A percentile compares a stretch with the other conserved stretches of the same genome.
Evolutionary conservation across 2,329 filamentous ascomycete species (phyloP).

Genomic region (Colletotrichum chlorophyti): DNA sequence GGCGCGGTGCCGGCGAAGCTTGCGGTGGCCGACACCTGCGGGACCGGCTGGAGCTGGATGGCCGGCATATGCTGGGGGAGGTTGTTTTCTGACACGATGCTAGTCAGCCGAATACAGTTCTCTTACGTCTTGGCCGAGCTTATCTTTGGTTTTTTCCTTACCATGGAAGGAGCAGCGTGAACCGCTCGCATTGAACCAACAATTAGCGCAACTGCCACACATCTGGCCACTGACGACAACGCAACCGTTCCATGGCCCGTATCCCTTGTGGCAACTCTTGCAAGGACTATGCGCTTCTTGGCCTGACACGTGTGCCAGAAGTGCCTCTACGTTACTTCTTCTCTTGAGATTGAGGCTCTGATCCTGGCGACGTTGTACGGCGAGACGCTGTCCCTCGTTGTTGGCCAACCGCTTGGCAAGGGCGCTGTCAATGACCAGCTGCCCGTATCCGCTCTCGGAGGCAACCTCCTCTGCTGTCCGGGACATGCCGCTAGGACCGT

Average conservation of each 20-base stretch:
- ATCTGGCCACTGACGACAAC: slow-evolving; percentile 66
- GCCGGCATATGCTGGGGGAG: slow-evolving; percentile 46
- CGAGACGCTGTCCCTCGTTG: slow-evolving; percentile 55
- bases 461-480: slow-evolving; percentile 56
- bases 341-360: slow-evolving; percentile 62
- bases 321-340: slow-evolving; percentile 65
- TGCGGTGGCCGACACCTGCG: slow-evolving; percentile 37
- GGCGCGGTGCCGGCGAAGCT: slow-evolving; percentile 38
- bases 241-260: slow-evolving; percentile 65
- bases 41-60: slow-evolving; percentile 37
- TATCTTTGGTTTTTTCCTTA: slow-evolving; percentile 37
- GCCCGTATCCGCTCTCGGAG: slow-evolving; percentile 51
- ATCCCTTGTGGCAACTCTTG: slow-evolving; percentile 66
- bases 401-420: slow-evolving; percentile 60
- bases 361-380: slow-evolving; percentile 59
- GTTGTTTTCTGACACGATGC: slow-evolving; percentile 48
- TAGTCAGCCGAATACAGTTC: background rate
- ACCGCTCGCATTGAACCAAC: slow-evolving; percentile 69
- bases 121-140: background rate
- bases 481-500: slow-evolving; percentile 11
- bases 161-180: slow-evolving; percentile 67
- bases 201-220: slow-evolving; percentile 68
- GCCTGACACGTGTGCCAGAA: slow-evolving; percentile 64
- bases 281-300: slow-evolving; percentile 55
- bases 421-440: slow-evolving; percentile 58